These are phyloP conservation scores for Speleostelium caveatum DNA, from an alignment of 78 protist species.

Conservation along the genomic window DNA sequence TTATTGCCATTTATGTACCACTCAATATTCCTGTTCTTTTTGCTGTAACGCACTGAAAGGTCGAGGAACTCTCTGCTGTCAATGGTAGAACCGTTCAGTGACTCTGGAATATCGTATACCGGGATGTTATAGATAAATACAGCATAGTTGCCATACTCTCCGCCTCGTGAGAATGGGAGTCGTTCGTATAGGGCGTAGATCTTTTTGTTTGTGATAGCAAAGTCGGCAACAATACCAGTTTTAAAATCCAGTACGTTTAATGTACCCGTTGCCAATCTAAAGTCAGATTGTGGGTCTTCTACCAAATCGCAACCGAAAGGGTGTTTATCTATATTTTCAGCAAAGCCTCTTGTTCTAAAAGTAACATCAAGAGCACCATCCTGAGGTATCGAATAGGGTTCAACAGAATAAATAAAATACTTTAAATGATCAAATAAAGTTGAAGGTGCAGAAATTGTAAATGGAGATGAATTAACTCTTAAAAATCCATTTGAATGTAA, in stretches of 20 bases:
- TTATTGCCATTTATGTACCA: conserved; percentile 1
- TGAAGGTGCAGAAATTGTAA: background rate
- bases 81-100: no score
- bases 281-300: background rate
- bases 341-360: background rate
- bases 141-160: conserved; percentile 2
- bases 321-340: background rate
- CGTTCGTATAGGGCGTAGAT: conserved; percentile 34
- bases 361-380: background rate
- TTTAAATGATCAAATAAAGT: conserved; percentile 29
- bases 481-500: conserved; percentile 16
- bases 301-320: conserved; percentile 5
- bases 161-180: conserved; percentile 5
- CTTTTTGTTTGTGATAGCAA: background rate
- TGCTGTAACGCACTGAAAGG: background rate
- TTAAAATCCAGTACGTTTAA: conserved; percentile 35
- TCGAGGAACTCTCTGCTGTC: background rate
- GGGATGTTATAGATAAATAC: conserved; percentile 10
- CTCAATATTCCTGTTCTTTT: background rate
- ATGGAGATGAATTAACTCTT: conserved; percentile 45
- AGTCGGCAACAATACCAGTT: conserved; percentile 22
- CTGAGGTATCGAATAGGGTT: background rate
- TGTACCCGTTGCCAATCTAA: conserved; percentile 13
- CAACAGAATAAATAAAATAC: background rate
- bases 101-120: background rate